Conservation (phyloP, 495 filamentous ascomycete genomes). For the Aspergillus leporis region DNA sequence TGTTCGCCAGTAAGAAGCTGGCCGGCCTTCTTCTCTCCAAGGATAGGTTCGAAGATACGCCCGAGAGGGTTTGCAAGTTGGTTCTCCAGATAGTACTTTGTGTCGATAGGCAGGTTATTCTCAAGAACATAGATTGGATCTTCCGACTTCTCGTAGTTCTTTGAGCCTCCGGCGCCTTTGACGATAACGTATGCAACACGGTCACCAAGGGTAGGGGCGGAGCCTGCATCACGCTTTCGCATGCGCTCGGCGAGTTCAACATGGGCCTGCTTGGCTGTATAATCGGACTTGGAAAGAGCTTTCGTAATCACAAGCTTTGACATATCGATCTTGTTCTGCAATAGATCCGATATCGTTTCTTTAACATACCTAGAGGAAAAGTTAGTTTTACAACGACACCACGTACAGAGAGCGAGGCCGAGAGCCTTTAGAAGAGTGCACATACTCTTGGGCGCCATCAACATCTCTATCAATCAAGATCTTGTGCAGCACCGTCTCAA, state of each 20-base stretch:
- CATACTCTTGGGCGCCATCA: constrained; percentile 89
- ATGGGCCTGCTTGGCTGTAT: constrained; percentile 89
- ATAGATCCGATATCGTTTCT: constrained; percentile 87
- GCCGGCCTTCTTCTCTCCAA: constrained; percentile 85
- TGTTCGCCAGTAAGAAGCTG: constrained; percentile 86
- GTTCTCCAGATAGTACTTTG: constrained; percentile 98
- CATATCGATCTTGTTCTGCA: constrained; percentile 99
- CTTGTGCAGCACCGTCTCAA: constrained; percentile 94
- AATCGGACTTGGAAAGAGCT: constrained; percentile 81
- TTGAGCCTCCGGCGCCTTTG: constrained; percentile 82
- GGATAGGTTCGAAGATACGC: constrained; percentile 95
- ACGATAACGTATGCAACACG: constrained; percentile 98
- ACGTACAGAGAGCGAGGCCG: constrained; percentile 12
- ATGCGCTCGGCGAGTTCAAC: constrained; percentile 92
- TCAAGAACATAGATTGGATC: constrained; percentile 97
- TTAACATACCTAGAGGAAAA: constrained; percentile 80
- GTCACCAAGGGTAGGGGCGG: constrained; percentile 90
- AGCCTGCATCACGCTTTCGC: constrained; percentile 93
- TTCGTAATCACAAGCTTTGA: constrained; percentile 99
- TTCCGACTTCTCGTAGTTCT: constrained; percentile 93
- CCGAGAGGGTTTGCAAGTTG: constrained; percentile 92
- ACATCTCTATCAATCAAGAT: constrained; percentile 92
- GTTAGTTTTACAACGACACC: background rate
- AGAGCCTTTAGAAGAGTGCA: constrained; percentile 9
- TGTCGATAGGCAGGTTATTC: constrained; percentile 97